Conservation (phyloP, 805 yeast species). For the Wickerhamiella kurtzmanii region DNA sequence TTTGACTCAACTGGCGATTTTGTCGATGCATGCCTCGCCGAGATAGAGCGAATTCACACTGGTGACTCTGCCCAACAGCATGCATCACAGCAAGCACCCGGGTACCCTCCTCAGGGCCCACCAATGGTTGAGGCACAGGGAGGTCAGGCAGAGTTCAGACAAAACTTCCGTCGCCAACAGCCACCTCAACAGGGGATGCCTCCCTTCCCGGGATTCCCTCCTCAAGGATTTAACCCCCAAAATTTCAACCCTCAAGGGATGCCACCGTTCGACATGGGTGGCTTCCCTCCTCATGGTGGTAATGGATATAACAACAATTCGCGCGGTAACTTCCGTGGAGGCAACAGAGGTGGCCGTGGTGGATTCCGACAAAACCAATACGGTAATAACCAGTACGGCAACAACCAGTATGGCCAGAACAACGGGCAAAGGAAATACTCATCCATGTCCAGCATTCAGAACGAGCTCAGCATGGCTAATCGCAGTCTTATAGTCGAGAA, state of each 20-base stretch:
- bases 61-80: not conserved
- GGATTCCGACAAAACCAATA: not conserved
- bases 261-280: constrained; percentile 2
- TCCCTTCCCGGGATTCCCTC: constrained; percentile 1
- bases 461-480: constrained; percentile 22
- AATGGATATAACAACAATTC: not conserved
- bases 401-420: constrained; percentile 2
- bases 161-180: constrained; percentile 14
- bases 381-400: constrained; percentile 11
- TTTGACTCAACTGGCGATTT: constrained; percentile 24
- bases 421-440: not conserved
- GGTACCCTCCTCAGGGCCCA: constrained; percentile 3
- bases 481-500: constrained; percentile 30
- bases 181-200: not conserved
- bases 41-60: constrained; percentile 16
- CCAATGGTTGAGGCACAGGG: constrained; percentile 4
- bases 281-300: not conserved
- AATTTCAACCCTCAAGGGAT: not conserved
- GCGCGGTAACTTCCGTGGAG: not conserved
- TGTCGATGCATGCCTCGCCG: constrained; percentile 25
- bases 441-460: constrained; percentile 11
- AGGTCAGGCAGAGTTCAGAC: constrained; percentile 22
- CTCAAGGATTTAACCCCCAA: constrained; percentile 2
- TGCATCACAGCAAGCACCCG: not conserved
- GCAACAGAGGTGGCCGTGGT: not conserved